phyloP scores from a whole-genome alignment of 1,284 basidiomycete genomes.

The Tilletia indica region DNA sequence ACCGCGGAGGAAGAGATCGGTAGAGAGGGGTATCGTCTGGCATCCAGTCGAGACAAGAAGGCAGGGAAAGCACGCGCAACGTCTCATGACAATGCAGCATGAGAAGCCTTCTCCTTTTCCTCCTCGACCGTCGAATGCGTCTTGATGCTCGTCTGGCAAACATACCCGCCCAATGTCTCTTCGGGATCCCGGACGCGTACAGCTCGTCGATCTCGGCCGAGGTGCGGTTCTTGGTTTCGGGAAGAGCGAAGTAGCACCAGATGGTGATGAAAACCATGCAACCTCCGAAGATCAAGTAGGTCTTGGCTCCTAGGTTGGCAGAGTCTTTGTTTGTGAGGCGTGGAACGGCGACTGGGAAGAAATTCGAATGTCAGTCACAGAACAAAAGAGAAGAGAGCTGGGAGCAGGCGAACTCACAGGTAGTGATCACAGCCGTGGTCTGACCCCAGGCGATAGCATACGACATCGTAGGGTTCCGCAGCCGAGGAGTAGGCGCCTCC shows the following conservation, averaged over 20 bases:
- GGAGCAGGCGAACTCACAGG: constrained; percentile 15
- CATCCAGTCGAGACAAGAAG: too few species aligned
- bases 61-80: too few species aligned
- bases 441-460: constrained; percentile 46
- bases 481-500: constrained; percentile 39
- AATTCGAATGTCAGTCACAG: background rate
- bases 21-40: too few species aligned
- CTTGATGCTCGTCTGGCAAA: constrained; percentile 2
- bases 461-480: constrained; percentile 45
- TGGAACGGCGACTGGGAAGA: constrained; percentile 29
- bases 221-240: constrained; percentile 42
- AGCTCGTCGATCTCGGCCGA: constrained; percentile 46
- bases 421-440: constrained; percentile 42
- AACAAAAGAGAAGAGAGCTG: background rate
- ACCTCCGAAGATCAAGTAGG: constrained; percentile 46
- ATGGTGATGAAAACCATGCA: constrained; percentile 39
- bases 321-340: constrained; percentile 41
- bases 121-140: background rate
- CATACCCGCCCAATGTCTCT: constrained; percentile 40
- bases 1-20: too few species aligned
- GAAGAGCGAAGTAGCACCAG: constrained; percentile 35
- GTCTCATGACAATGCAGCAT: background rate
- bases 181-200: constrained; percentile 31
- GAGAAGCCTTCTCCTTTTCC: constrained; percentile 5
- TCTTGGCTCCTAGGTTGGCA: constrained; percentile 38